Conservation (phyloP, 257 asterid genomes). For the Catharanthus roseus region DNA sequence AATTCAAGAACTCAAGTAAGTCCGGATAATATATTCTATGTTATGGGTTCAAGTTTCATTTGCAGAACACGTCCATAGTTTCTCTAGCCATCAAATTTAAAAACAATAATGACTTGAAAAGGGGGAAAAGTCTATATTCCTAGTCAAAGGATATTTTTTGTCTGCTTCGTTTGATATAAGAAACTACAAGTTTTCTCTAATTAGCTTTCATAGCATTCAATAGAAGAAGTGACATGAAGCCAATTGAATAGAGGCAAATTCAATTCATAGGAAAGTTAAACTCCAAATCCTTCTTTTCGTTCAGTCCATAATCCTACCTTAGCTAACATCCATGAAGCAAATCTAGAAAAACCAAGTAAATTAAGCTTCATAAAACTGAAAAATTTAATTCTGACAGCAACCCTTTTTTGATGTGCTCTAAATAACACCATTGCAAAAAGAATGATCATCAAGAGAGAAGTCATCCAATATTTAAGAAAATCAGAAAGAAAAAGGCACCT, state of each 20-base stretch:
- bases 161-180: neutral
- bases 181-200: neutral
- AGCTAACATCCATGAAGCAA: neutral
- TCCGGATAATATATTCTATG: neutral
- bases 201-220: neutral
- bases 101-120: neutral
- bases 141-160: neutral
- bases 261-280: neutral
- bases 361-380: neutral
- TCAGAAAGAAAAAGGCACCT: conserved; percentile 26
- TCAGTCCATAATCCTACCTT: neutral
- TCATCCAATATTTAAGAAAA: neutral
- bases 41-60: neutral
- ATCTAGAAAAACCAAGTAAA: neutral
- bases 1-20: no score
- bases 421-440: neutral
- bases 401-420: no score
- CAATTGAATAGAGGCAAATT: no score
- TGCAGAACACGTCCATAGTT: neutral
- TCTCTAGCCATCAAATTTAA: neutral
- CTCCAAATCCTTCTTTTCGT: neutral
- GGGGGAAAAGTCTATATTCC: neutral
- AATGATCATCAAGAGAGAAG: neutral
- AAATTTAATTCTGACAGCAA: no score
- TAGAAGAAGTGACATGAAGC: neutral